phyloP scores from a whole-genome alignment of 208 protist genomes.

The Tritrichomonas musculus region DNA sequence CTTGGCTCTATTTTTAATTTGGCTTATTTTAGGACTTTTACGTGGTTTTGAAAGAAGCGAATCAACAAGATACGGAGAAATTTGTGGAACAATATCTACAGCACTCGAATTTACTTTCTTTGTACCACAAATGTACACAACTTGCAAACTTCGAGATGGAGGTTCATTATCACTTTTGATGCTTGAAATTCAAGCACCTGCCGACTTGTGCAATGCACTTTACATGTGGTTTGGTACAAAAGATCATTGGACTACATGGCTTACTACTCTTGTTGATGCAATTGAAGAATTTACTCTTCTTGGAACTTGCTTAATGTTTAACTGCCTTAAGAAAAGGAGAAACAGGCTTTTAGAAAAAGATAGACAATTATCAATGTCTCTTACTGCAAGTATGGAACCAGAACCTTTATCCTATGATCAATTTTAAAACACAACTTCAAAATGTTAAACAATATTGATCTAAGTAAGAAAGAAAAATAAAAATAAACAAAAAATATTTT shows the following conservation, averaged over 20 bases:
- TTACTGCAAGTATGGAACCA: too few relatives aligned
- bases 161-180: not conserved
- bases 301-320: not conserved
- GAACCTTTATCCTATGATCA: too few relatives aligned
- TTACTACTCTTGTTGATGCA: not conserved
- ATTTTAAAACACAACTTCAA: too few relatives aligned
- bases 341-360: too few relatives aligned
- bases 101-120: not conserved
- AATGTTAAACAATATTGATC: too few relatives aligned
- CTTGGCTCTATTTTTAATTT: not conserved
- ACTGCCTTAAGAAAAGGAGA: not conserved
- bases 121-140: not conserved
- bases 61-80: not conserved
- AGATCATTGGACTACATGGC: not conserved
- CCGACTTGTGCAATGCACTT: not conserved
- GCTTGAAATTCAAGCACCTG: not conserved
- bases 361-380: too few relatives aligned
- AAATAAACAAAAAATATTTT: too few relatives aligned
- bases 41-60: not conserved
- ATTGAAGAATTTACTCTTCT: not conserved
- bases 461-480: too few relatives aligned
- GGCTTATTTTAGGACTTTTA: not conserved
- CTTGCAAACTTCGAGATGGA: not conserved
- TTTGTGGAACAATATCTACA: not conserved
- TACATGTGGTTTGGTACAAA: not conserved